Conservation (phyloP, 1,284 basidiomycete species). For the Tilletia caries region DNA sequence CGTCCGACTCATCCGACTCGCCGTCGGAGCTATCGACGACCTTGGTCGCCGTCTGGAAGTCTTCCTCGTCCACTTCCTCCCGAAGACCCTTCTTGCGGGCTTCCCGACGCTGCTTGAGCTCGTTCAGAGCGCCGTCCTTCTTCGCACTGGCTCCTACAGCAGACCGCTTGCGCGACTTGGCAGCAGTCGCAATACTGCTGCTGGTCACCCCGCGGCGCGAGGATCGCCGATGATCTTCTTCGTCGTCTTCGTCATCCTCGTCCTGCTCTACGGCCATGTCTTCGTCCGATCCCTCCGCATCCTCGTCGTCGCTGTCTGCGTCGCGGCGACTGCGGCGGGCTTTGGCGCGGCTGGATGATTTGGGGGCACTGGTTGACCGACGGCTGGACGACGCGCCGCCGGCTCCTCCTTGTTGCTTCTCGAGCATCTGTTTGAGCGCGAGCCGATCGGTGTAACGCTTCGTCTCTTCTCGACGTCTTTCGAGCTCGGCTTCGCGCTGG, state of each 20-base stretch:
- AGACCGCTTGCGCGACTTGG: conserved; percentile 13
- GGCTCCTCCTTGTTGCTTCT: conserved; percentile 25
- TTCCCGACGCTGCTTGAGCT: neutral
- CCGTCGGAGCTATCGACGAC: conserved; percentile 16
- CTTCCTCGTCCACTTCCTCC: conserved; percentile 26
- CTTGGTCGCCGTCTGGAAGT: conserved; percentile 20
- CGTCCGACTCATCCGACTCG: conserved; percentile 38
- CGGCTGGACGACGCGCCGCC: conserved; percentile 21
- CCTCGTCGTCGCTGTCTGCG: conserved; percentile 59
- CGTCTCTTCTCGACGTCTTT: conserved; percentile 73
- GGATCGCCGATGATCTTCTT: neutral
- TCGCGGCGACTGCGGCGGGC: conserved; percentile 42
- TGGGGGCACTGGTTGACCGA: conserved; percentile 14
- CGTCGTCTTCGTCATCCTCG: conserved; percentile 12
- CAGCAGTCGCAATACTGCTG: conserved; percentile 5
- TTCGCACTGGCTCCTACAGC: neutral
- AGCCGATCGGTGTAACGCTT: conserved; percentile 70
- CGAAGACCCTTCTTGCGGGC: neutral
- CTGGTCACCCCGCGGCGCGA: neutral
- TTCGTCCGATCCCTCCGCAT: conserved; percentile 68
- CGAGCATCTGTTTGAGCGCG: conserved; percentile 62
- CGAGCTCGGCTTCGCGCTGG: conserved; percentile 79
- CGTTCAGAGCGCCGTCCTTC: neutral
- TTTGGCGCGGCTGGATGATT: conserved; percentile 19
- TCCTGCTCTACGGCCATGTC: conserved; percentile 74